phyloP scores from a whole-genome alignment of 2,329 filamentous ascomycete species.

The Aspergillus pseudotamarii region DNA sequence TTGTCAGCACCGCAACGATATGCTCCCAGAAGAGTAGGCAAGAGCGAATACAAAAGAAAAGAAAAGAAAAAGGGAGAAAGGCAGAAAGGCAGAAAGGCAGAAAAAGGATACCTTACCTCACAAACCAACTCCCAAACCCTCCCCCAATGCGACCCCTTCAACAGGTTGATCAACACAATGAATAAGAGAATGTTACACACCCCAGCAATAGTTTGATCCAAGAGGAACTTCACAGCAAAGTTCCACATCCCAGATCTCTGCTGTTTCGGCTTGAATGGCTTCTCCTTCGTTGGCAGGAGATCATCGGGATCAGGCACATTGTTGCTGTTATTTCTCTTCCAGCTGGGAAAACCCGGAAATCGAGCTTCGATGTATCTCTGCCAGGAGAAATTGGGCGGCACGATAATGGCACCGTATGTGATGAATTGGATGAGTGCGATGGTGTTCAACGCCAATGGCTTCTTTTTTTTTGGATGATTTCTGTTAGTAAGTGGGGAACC shows the following conservation, averaged over 20 bases:
- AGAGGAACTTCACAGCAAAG: constrained; percentile 55
- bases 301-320: neutral
- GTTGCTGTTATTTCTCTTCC: neutral
- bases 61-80: constrained; percentile 2
- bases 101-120: constrained; percentile 30
- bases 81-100: neutral
- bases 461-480: neutral
- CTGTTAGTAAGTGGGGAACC: neutral
- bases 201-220: constrained; percentile 61
- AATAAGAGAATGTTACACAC: constrained; percentile 61
- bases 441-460: constrained; percentile 64
- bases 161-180: constrained; percentile 55
- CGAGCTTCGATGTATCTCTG: constrained; percentile 74
- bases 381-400: constrained; percentile 85
- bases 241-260: constrained; percentile 4
- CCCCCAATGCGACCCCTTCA: constrained; percentile 35
- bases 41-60: constrained; percentile 11
- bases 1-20: neutral
- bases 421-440: constrained; percentile 75
- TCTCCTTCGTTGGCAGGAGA: constrained; percentile 15
- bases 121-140: constrained; percentile 33
- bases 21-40: constrained; percentile 1
- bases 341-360: constrained; percentile 66
- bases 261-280: constrained; percentile 1
- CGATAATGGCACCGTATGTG: constrained; percentile 70